These are phyloP conservation scores for Epichloe hybrida DNA, from an alignment of 2,329 filamentous ascomycete species.

Conservation along the genomic window DNA sequence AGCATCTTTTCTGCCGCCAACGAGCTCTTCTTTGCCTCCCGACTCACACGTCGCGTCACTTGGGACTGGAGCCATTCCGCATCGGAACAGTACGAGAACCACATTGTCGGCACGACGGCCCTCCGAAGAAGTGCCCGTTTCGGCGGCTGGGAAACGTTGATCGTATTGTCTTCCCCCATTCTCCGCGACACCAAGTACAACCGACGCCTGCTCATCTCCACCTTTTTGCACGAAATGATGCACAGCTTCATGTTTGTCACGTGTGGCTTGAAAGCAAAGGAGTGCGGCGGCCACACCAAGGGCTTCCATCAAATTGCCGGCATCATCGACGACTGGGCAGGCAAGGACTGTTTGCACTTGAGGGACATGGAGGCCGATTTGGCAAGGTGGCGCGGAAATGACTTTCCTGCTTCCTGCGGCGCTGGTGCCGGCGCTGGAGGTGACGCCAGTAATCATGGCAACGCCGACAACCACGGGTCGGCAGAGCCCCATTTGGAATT, in stretches of 20 bases:
- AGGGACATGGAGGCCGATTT: slow-evolving; percentile 50
- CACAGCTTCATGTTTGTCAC: slow-evolving; percentile 53
- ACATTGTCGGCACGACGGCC: slow-evolving; percentile 50
- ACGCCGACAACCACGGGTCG: slow-evolving; percentile 8
- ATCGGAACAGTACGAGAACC: slow-evolving; percentile 34
- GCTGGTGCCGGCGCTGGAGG: background rate
- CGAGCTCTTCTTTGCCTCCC: slow-evolving; percentile 47
- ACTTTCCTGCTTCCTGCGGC: slow-evolving; percentile 1
- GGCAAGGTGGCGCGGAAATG: slow-evolving; percentile 32
- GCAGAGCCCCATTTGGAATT: background rate
- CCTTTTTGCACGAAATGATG: slow-evolving; percentile 53
- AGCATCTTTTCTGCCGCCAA: slow-evolving; percentile 48
- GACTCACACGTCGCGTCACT: slow-evolving; percentile 40
- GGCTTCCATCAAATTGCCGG: slow-evolving; percentile 46
- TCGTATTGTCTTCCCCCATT: slow-evolving; percentile 48
- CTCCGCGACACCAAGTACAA: slow-evolving; percentile 43
- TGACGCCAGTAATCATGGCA: background rate
- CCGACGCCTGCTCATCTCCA: slow-evolving; percentile 46
- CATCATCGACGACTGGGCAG: slow-evolving; percentile 49
- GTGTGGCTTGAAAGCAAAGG: slow-evolving; percentile 43
- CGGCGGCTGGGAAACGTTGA: slow-evolving; percentile 47
- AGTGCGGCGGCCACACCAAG: slow-evolving; percentile 44
- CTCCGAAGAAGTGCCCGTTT: slow-evolving; percentile 32
- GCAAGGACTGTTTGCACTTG: slow-evolving; percentile 38
- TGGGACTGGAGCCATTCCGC: slow-evolving; percentile 48